Conservation (phyloP, 2,329 filamentous ascomycete genomes). For the Sarocladium brachiariae region DNA sequence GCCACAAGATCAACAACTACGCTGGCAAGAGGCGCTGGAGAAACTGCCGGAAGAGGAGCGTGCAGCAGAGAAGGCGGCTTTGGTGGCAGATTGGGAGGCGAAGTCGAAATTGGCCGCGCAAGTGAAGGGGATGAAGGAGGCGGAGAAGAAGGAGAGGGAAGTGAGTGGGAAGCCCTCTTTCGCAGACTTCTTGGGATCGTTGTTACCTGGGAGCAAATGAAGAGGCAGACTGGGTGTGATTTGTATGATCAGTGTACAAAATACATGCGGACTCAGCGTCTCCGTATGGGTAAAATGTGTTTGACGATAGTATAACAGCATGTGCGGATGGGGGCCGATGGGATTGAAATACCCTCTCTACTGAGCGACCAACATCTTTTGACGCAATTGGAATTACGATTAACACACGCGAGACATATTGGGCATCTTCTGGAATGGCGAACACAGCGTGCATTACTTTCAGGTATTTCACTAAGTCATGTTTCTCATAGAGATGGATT, state of each 20-base stretch:
- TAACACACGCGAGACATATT: no score
- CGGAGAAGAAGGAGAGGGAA: constrained; percentile 50
- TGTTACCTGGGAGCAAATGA: constrained; percentile 23
- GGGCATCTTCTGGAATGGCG: background rate
- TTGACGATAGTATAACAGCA: constrained; percentile 24
- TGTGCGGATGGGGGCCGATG: no score
- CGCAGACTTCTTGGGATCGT: constrained; percentile 21
- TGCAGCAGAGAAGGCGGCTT: constrained; percentile 55
- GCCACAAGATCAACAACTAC: constrained; percentile 39
- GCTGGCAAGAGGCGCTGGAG: constrained; percentile 48
- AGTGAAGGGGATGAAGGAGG: constrained; percentile 47
- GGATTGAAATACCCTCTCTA: no score
- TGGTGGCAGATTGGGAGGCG: constrained; percentile 55
- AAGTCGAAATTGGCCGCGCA: constrained; percentile 52
- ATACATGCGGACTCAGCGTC: no score
- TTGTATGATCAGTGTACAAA: constrained; percentile 3
- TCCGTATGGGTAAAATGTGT: no score
- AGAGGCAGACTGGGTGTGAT: background rate
- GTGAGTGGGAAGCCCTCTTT: constrained; percentile 28
- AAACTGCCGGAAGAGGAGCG: constrained; percentile 53
- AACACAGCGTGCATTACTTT: no score
- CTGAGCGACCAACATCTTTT: no score
- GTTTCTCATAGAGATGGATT: background rate
- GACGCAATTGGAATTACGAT: no score
- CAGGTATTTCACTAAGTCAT: background rate